Evolutionary conservation across 2,329 filamentous ascomycete species (phyloP).

Genomic region (Spiromastix sp.): DNA sequence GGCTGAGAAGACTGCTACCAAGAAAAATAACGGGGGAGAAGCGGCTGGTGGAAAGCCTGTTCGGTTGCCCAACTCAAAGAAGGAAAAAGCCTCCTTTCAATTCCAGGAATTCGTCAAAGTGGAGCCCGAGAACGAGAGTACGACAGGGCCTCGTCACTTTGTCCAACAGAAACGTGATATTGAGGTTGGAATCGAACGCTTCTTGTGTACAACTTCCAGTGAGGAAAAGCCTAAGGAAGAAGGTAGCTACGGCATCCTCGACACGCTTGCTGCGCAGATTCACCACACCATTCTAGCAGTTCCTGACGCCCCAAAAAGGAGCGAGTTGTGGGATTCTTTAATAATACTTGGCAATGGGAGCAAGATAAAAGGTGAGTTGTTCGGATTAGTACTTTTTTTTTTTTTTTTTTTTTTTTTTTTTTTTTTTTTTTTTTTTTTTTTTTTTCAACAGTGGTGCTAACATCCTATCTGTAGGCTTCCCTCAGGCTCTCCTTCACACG

Average conservation of each 20-base stretch:
- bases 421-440: not conserved
- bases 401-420: not conserved
- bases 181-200: conserved; percentile 53
- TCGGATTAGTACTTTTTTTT: conserved; percentile 6
- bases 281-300: conserved; percentile 75
- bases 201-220: conserved; percentile 43
- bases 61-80: conserved; percentile 49
- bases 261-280: conserved; percentile 73
- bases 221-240: conserved; percentile 21
- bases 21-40: conserved; percentile 39
- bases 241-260: conserved; percentile 55
- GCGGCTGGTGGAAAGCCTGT: conserved; percentile 36
- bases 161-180: conserved; percentile 45
- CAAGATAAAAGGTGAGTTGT: conserved; percentile 49
- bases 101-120: conserved; percentile 50
- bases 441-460: no score
- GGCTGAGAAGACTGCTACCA: conserved; percentile 43
- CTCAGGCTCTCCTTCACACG: conserved; percentile 73
- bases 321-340: conserved; percentile 81
- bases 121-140: conserved; percentile 39
- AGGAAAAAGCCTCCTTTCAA: conserved; percentile 48
- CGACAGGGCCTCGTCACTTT: conserved; percentile 41
- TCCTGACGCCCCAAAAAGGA: conserved; percentile 73
- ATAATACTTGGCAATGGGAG: conserved; percentile 86
- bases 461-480: conserved; percentile 56